These are phyloP conservation scores for Nitzschia sp. DNA, from an alignment of 108 stramenopile species.

Conservation along the genomic window DNA sequence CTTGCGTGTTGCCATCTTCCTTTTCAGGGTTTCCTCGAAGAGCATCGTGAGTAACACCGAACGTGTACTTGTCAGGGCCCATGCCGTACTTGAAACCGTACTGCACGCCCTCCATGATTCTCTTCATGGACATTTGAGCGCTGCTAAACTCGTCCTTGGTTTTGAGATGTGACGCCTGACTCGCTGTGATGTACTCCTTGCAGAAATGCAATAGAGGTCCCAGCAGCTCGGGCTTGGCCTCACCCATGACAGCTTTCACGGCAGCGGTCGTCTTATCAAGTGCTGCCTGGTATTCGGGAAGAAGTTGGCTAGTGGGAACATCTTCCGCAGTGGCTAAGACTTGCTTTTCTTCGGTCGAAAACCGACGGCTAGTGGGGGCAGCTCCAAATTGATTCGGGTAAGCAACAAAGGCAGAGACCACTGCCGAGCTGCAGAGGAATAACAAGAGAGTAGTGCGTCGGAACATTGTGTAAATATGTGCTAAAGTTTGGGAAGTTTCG, in stretches of 20 bases:
- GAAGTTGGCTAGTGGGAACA: slow-evolving; percentile 1
- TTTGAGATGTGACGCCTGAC: slow-evolving; percentile 34
- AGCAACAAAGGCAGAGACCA: slow-evolving; percentile 3
- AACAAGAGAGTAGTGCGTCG: not conserved
- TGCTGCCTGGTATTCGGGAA: slow-evolving; percentile 59
- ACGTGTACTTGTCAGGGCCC: slow-evolving; percentile 65
- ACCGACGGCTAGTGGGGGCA: not conserved
- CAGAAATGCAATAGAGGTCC: slow-evolving; percentile 63
- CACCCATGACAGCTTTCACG: slow-evolving; percentile 39
- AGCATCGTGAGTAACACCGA: slow-evolving; percentile 73
- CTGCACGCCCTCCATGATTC: slow-evolving; percentile 61
- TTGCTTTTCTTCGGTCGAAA: slow-evolving; percentile 11
- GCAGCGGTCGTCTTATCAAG: slow-evolving; percentile 39
- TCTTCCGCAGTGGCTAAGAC: slow-evolving; percentile 2
- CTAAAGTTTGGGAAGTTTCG: too few relatives aligned
- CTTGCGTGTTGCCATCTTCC: slow-evolving; percentile 62
- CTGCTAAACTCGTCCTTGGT: slow-evolving; percentile 34
- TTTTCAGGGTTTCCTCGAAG: slow-evolving; percentile 56
- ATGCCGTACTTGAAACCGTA: slow-evolving; percentile 75
- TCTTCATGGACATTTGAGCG: slow-evolving; percentile 32
- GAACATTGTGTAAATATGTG: too few relatives aligned
- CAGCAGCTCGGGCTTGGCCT: slow-evolving; percentile 38
- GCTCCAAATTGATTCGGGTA: slow-evolving; percentile 1
- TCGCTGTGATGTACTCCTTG: slow-evolving; percentile 75
- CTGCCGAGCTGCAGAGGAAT: not conserved